phyloP scores from a whole-genome alignment of 2,329 filamentous ascomycete genomes.

The Eutypa lata region DNA sequence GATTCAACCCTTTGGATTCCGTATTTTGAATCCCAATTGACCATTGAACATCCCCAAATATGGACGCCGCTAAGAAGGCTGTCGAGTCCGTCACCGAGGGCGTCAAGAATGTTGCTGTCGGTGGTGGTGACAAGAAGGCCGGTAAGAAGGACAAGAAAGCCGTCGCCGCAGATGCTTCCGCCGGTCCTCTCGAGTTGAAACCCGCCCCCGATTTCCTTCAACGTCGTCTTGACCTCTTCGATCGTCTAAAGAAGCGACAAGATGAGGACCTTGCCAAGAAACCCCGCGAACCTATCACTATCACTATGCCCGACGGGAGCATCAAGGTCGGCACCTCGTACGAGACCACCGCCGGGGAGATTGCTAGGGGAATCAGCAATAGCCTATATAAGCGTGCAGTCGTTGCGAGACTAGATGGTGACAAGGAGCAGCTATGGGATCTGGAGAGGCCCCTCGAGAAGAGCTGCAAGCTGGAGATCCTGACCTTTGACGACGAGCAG shows the following conservation, averaged over 20 bases:
- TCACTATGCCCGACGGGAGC: conserved; percentile 71
- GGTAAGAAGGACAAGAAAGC: conserved; percentile 44
- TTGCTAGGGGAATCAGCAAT: conserved; percentile 79
- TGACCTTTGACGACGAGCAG: conserved; percentile 71
- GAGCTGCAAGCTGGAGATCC: conserved; percentile 78
- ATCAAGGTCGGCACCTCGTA: conserved; percentile 74
- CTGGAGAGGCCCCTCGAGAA: conserved; percentile 85
- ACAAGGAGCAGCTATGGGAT: conserved; percentile 76
- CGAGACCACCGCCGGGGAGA: conserved; percentile 83
- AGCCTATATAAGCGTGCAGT: conserved; percentile 83
- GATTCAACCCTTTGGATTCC: not conserved
- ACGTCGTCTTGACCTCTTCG: conserved; percentile 81
- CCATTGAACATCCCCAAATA: conserved; percentile 16
- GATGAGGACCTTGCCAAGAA: conserved; percentile 71
- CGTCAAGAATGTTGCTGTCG: conserved; percentile 49
- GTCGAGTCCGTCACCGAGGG: conserved; percentile 46
- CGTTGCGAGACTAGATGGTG: conserved; percentile 78
- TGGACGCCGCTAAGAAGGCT: conserved; percentile 45
- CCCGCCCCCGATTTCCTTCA: conserved; percentile 73
- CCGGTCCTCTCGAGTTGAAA: conserved; percentile 45
- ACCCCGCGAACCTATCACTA: conserved; percentile 69
- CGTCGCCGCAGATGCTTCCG: conserved; percentile 30
- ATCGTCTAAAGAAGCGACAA: conserved; percentile 80
- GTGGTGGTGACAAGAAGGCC: conserved; percentile 21
- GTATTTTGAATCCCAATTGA: not conserved